A percentile compares a stretch with the other conserved stretches of the same genome.
Conservation (phyloP, 768 basidiomycete genomes). For the Kwoniella heveanensis region DNA sequence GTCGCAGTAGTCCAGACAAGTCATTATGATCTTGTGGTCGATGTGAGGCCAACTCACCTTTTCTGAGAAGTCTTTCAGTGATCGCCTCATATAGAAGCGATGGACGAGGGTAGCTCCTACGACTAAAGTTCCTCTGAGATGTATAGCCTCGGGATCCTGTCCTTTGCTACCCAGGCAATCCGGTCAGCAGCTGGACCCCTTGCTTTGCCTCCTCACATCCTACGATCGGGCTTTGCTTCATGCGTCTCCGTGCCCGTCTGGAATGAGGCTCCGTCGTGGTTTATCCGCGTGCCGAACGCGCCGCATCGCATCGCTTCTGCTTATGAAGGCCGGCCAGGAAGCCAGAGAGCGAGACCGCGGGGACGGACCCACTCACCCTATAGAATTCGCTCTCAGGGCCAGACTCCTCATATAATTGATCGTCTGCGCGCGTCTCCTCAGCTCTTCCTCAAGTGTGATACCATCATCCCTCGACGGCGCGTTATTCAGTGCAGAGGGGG, state of each 20-base stretch:
- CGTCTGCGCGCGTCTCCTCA: slow-evolving; percentile 31
- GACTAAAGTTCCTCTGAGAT: slow-evolving; percentile 31
- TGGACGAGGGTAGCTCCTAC: slow-evolving; percentile 47
- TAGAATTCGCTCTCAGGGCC: slow-evolving; percentile 16
- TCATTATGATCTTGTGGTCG: neutral
- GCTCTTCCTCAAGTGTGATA: slow-evolving; percentile 28
- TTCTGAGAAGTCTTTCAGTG: slow-evolving; percentile 36
- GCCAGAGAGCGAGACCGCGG: too few species aligned
- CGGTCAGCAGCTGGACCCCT: neutral
- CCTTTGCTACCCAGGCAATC: neutral
- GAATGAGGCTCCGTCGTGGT: too few species aligned
- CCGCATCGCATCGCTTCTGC: too few species aligned
- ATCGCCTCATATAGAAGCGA: slow-evolving; percentile 55
- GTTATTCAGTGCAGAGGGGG: slow-evolving; percentile 25
- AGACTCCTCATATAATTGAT: slow-evolving; percentile 42
- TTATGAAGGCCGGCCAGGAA: too few species aligned
- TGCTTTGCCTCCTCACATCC: too few species aligned
- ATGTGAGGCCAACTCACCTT: slow-evolving; percentile 18
- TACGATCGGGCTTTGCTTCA: too few species aligned
- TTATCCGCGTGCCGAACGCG: too few species aligned
- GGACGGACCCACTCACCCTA: slow-evolving; percentile 4
- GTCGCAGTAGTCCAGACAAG: neutral
- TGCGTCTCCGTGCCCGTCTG: too few species aligned
- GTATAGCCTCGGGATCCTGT: slow-evolving; percentile 9
- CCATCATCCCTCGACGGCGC: slow-evolving; percentile 44